Evolutionary conservation across 768 basidiomycete species (phyloP).

Genomic region (Leccinum aurantiacum): DNA sequence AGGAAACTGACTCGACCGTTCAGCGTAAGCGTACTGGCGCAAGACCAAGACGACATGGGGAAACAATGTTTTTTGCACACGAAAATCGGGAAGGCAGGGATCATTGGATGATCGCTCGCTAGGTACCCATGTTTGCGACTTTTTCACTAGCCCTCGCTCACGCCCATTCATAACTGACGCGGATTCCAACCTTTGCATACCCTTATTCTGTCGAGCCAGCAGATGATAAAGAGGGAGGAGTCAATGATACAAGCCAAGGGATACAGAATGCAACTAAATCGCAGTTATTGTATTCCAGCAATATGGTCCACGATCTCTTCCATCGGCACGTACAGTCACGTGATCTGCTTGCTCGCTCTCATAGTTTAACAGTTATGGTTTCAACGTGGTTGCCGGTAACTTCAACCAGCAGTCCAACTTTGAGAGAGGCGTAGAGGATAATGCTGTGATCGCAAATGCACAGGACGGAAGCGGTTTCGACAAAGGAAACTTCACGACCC

Average conservation of each 20-base stretch:
- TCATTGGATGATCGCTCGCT: conserved; percentile 73
- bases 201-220: conserved; percentile 68
- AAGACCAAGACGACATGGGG: conserved; percentile 84
- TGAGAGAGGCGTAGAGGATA: conserved; percentile 78
- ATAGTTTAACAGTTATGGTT: conserved; percentile 65
- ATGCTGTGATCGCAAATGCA: conserved; percentile 92
- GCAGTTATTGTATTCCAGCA: conserved; percentile 86
- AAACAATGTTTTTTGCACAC: conserved; percentile 92
- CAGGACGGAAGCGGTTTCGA: conserved; percentile 94
- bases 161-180: background rate
- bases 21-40: conserved; percentile 40
- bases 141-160: background rate
- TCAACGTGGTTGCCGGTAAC: conserved; percentile 89
- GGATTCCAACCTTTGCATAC: conserved; percentile 57
- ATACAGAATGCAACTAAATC: conserved; percentile 85
- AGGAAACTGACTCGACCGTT: conserved; percentile 11
- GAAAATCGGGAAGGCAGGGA: conserved; percentile 87
- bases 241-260: conserved; percentile 69
- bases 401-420: conserved; percentile 96
- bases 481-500: conserved; percentile 90
- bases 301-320: conserved; percentile 79
- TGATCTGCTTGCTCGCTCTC: background rate
- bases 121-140: conserved; percentile 29
- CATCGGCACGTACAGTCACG: conserved; percentile 48
- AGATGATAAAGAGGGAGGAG: conserved; percentile 40